Conservation (phyloP, 2,329 filamentous ascomycete species). For the Colletotrichum spaethianum region DNA sequence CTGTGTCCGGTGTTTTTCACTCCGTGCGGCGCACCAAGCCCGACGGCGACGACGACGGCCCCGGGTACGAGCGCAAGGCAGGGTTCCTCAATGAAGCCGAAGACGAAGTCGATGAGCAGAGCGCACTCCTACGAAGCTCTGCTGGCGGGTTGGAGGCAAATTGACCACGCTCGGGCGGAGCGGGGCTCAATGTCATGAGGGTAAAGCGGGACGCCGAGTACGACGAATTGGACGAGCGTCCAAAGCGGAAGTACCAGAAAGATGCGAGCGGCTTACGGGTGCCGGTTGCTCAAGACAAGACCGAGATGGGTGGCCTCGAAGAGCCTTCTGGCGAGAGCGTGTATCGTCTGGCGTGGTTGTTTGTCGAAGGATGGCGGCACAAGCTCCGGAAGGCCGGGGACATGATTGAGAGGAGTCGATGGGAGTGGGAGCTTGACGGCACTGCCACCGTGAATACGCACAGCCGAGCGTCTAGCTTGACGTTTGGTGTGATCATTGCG, state of each 20-base stretch:
- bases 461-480: constrained; percentile 28
- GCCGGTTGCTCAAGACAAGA: constrained; percentile 16
- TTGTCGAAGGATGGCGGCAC: constrained; percentile 55
- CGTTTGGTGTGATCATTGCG: constrained; percentile 9
- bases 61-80: constrained; percentile 19
- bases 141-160: constrained; percentile 42
- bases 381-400: constrained; percentile 50
- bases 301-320: constrained; percentile 2
- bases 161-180: constrained; percentile 57
- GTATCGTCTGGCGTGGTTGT: constrained; percentile 55
- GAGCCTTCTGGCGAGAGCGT: constrained; percentile 44
- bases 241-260: constrained; percentile 19
- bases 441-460: constrained; percentile 41
- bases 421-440: constrained; percentile 48
- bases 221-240: constrained; percentile 19
- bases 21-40: constrained; percentile 32
- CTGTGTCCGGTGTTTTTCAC: constrained; percentile 45
- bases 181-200: constrained; percentile 37
- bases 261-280: constrained; percentile 35
- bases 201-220: constrained; percentile 36
- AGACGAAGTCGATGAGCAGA: constrained; percentile 48
- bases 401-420: constrained; percentile 51
- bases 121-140: constrained; percentile 47
- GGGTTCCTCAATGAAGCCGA: constrained; percentile 42
- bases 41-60: constrained; percentile 18